phyloP scores from a whole-genome alignment of 306 rosid species.

The Fragaria ananassa region DNA sequence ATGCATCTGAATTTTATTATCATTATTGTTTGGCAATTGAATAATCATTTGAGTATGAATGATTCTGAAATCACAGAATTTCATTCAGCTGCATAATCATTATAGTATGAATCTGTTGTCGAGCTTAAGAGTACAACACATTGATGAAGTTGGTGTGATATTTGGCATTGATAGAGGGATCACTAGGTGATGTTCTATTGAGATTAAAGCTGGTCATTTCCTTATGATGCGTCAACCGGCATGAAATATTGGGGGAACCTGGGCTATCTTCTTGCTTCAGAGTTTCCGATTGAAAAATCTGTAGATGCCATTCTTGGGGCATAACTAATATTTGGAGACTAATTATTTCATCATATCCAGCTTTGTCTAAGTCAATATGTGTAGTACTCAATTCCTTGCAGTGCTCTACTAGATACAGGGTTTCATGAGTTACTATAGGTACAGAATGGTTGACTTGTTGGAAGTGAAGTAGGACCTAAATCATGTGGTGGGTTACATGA shows the following conservation, averaged over 20 bases:
- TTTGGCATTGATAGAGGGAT: constrained; percentile 9
- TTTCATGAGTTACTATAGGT: background rate
- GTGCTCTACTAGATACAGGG: background rate
- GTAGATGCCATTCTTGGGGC: background rate
- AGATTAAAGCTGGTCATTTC: constrained; percentile 1
- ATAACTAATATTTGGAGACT: background rate
- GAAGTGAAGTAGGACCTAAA: background rate
- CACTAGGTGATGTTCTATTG: background rate
- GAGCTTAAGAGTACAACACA: background rate
- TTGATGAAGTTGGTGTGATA: constrained; percentile 7
- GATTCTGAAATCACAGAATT: background rate
- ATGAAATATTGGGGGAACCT: background rate
- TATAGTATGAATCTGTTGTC: background rate
- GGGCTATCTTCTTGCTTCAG: background rate
- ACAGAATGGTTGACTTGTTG: background rate
- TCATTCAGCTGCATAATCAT: background rate
- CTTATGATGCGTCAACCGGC: background rate
- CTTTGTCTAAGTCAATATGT: background rate
- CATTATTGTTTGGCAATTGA: background rate
- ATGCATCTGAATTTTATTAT: background rate
- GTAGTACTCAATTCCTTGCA: background rate
- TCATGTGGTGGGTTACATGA: background rate
- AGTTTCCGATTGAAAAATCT: background rate
- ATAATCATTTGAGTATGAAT: background rate
- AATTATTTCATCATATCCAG: background rate